These are phyloP conservation scores for Dactylellina parvicollis DNA, from an alignment of 2,329 filamentous ascomycete genomes.

Conservation along the genomic window DNA sequence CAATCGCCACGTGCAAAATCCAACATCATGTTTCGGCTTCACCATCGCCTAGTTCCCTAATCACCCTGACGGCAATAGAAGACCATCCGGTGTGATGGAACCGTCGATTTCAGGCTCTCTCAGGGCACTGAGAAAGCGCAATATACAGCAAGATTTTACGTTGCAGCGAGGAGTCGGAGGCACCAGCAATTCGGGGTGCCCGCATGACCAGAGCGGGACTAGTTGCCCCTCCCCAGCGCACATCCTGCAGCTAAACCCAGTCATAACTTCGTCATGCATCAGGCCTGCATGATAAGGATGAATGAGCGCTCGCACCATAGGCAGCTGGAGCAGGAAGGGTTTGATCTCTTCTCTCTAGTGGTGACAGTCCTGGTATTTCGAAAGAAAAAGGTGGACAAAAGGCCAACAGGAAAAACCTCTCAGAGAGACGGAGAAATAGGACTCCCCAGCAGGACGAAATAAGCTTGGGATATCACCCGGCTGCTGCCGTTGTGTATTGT, in stretches of 20 bases:
- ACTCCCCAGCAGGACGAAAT: background rate
- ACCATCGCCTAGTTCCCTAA: background rate
- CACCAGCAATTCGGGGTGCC: constrained; percentile 36
- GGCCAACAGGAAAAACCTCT: constrained; percentile 1
- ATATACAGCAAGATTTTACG: constrained; percentile 17
- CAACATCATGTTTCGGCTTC: background rate
- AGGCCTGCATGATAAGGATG: constrained; percentile 44
- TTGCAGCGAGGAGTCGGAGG: constrained; percentile 5
- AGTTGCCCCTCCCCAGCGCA: constrained; percentile 38
- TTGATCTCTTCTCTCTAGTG: background rate
- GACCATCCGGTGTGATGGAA: background rate
- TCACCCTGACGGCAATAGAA: background rate
- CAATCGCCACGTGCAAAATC: background rate
- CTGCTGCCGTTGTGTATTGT: constrained; percentile 25
- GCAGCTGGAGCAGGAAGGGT: constrained; percentile 26
- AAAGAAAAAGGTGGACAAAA: background rate
- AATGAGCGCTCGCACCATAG: constrained; percentile 31
- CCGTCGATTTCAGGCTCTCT: background rate
- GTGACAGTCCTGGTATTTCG: no score
- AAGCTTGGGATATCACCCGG: constrained; percentile 18
- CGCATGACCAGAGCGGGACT: constrained; percentile 48
- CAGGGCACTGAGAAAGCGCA: background rate
- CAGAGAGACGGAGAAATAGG: constrained; percentile 20
- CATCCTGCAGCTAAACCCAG: constrained; percentile 48
- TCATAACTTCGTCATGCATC: constrained; percentile 53